Evolutionary conservation across 768 basidiomycete species (phyloP).

Genomic region (Amanita rubescens): DNA sequence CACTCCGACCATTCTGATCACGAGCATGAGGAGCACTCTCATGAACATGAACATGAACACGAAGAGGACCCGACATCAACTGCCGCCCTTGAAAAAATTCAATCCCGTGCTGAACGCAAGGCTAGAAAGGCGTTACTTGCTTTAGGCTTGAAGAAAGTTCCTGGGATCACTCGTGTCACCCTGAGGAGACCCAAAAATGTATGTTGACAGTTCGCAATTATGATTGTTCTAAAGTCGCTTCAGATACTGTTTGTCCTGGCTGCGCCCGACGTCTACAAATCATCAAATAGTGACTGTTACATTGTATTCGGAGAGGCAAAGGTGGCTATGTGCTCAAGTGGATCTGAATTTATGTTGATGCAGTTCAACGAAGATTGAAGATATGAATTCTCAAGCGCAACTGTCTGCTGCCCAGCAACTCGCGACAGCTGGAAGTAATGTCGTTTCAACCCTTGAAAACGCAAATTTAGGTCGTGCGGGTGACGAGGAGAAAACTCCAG

Average conservation of each 20-base stretch:
- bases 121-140: slow-evolving; percentile 89
- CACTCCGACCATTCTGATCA: slow-evolving; percentile 74
- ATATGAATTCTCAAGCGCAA: slow-evolving; percentile 77
- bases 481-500: slow-evolving; percentile 79
- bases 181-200: slow-evolving; percentile 93
- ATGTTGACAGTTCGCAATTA: slow-evolving; percentile 18
- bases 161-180: slow-evolving; percentile 91
- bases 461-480: slow-evolving; percentile 42
- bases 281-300: slow-evolving; percentile 94
- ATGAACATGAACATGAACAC: slow-evolving; percentile 31
- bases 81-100: slow-evolving; percentile 86
- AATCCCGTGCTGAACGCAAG: slow-evolving; percentile 91
- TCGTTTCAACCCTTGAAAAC: slow-evolving; percentile 40
- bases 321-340: slow-evolving; percentile 29
- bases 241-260: slow-evolving; percentile 90
- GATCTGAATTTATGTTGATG: neutral
- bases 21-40: slow-evolving; percentile 43
- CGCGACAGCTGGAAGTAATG: slow-evolving; percentile 41
- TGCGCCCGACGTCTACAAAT: slow-evolving; percentile 96
- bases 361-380: slow-evolving; percentile 55
- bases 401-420: slow-evolving; percentile 76
- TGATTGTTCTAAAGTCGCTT: neutral
- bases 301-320: slow-evolving; percentile 99
- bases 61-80: slow-evolving; percentile 78
- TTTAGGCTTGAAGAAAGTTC: slow-evolving; percentile 89